Base-by-base conservation (phyloP, 331 rosid genomes). In the Malus hybrid region DNA sequence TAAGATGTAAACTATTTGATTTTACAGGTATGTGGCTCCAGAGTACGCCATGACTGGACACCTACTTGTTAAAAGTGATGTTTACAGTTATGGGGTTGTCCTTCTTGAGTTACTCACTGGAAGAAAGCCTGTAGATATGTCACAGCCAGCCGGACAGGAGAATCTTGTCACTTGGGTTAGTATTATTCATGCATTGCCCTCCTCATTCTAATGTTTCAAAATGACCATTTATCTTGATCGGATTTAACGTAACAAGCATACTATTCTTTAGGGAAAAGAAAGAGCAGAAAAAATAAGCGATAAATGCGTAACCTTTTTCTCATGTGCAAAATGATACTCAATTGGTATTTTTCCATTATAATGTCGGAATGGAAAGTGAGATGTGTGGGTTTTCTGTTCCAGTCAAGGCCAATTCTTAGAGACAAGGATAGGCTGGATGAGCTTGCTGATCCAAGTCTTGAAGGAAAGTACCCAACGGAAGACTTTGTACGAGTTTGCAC, bases 11-110 rank as follows among this genome's bases (percentile, higher is more conserved):
- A 55, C 67, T 66, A 42, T 72, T 81, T 83, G 20, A 59, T 57
- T 57, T 22, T 73, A 70, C 82, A 93, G 98, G 83, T 93, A 93
- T 73, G 98, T 93, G 22, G 98, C 97, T 73, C 98, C 98, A 8
- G 97, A 93, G 84, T 91, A 93, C 83, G 97, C 98, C 64, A 91
- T 93, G 96, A 93, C 97, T 5, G 97, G 97, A 57, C 97, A 91
- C 79, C 86, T 91, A 56, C 91, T 93, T 9, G 93, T 91, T 75
- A 93, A 93, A 83, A 93, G 97, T 65, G 98, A 93, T 74, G 98
- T 93, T 67, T 93, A 93, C 77, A 93, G 98, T 80, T 93, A 91
- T 12, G 98, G 97, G 69, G 93, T 91, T 34, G 96, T 91, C 77
- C 86, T 91, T 56, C 93, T 91, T 39, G 96, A 91, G 78, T 81